Percentiles rank a stretch among this genome's conserved stretches.
These are phyloP conservation scores for Maudiozyma saulgeensis DNA, from an alignment of 805 yeast species.

Conservation along the genomic window DNA sequence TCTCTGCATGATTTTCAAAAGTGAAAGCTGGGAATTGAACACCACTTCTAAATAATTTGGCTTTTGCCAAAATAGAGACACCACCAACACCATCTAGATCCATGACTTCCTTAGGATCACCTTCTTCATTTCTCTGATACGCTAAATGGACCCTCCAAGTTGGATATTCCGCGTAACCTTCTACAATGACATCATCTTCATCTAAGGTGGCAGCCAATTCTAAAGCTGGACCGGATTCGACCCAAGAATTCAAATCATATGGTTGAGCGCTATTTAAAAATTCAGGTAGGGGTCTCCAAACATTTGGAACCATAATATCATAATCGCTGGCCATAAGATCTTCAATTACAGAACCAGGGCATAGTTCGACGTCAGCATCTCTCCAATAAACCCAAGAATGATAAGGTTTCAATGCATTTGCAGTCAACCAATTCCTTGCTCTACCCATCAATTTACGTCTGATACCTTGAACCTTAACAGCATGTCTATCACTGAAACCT, in stretches of 20 bases:
- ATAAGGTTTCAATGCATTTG: slow-evolving; percentile 66
- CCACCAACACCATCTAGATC: slow-evolving; percentile 84
- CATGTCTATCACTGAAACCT: slow-evolving; percentile 76
- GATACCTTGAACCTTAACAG: slow-evolving; percentile 76
- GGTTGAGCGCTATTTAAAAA: slow-evolving; percentile 80
- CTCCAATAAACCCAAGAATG: slow-evolving; percentile 92
- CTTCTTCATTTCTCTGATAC: slow-evolving; percentile 52
- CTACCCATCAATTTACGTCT: slow-evolving; percentile 80
- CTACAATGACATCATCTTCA: slow-evolving; percentile 82
- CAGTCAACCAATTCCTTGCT: slow-evolving; percentile 75
- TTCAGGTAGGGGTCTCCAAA: slow-evolving; percentile 94
- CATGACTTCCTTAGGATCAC: slow-evolving; percentile 53
- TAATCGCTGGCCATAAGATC: slow-evolving; percentile 59
- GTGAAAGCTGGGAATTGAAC: slow-evolving; percentile 81
- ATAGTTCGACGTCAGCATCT: slow-evolving; percentile 77
- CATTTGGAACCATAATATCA: slow-evolving; percentile 77
- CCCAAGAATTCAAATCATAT: slow-evolving; percentile 94
- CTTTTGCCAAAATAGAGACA: slow-evolving; percentile 69
- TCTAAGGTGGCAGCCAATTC: slow-evolving; percentile 53
- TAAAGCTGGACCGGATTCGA: slow-evolving; percentile 72
- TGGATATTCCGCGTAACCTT: slow-evolving; percentile 80
- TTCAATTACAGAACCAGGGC: slow-evolving; percentile 68
- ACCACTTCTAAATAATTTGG: slow-evolving; percentile 65
- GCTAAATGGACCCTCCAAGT: slow-evolving; percentile 81
- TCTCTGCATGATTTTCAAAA: slow-evolving; percentile 77